phyloP scores from a whole-genome alignment of 306 rosid genomes.

The Sphenostylis stenocarpa region DNA sequence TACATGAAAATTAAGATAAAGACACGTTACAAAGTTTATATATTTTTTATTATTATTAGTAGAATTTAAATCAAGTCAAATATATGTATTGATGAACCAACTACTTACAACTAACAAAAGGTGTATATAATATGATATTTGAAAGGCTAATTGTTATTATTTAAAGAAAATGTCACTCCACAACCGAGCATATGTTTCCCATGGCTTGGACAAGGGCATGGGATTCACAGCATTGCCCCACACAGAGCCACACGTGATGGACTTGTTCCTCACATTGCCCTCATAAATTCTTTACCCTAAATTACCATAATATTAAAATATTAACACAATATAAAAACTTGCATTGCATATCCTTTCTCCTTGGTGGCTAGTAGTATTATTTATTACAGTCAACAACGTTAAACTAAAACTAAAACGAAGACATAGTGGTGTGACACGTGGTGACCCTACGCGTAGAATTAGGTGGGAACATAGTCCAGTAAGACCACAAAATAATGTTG shows the following conservation, averaged over 20 bases:
- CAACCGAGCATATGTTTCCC: conserved; percentile 55
- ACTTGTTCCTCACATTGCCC: conserved; percentile 31
- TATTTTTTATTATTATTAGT: neutral
- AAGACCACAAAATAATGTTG: neutral
- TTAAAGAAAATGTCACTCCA: conserved; percentile 38
- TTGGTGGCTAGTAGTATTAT: too few species aligned
- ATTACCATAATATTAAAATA: too few species aligned
- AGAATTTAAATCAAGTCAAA: neutral
- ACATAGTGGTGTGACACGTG: too few species aligned
- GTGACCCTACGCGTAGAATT: too few species aligned
- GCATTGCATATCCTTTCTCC: too few species aligned
- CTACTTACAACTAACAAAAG: neutral
- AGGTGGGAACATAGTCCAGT: too few species aligned
- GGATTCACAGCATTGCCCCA: conserved; percentile 30
- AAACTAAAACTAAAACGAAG: too few species aligned
- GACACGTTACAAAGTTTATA: too few species aligned
- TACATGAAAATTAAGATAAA: too few species aligned
- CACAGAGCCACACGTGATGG: conserved; percentile 48
- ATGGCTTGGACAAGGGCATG: conserved; percentile 33
- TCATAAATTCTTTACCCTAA: neutral
- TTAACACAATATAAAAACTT: too few species aligned
- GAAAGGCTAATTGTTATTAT: neutral
- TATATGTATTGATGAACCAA: neutral
- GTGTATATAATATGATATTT: neutral
- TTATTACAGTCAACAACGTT: too few species aligned